phyloP scores from a whole-genome alignment of 2,329 filamentous ascomycete genomes.

The Pseudogymnoascus pannorum region DNA sequence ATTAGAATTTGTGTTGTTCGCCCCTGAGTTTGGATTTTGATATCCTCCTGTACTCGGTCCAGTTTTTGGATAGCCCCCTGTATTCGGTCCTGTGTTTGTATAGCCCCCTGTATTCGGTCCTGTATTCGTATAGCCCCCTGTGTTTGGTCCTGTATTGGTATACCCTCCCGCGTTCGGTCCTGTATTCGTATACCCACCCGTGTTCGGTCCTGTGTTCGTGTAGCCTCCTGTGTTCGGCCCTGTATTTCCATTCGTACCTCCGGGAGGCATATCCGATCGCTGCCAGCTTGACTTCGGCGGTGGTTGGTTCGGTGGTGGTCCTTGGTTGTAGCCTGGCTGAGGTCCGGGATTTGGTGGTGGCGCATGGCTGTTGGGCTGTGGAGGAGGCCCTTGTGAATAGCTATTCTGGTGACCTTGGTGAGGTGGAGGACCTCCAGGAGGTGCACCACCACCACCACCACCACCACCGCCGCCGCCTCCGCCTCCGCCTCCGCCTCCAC shows the following conservation, averaged over 20 bases:
- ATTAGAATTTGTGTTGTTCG: conserved; percentile 2
- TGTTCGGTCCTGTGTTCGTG: neutral
- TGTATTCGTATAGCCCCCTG: conserved; percentile 12
- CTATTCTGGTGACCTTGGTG: conserved; percentile 17
- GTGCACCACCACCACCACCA: conserved; percentile 14
- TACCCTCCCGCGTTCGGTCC: too few species aligned
- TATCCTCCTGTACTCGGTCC: neutral
- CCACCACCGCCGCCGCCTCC: conserved; percentile 13
- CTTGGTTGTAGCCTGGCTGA: conserved; percentile 25
- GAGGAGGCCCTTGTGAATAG: conserved; percentile 22
- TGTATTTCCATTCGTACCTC: neutral
- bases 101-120: conserved; percentile 16
- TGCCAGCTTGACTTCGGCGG: conserved; percentile 7
- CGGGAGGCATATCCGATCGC: neutral
- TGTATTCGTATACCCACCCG: neutral
- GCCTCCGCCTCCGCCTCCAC: too few species aligned
- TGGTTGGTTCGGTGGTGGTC: conserved; percentile 18
- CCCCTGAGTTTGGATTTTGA: conserved; percentile 1
- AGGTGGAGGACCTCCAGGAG: conserved; percentile 8
- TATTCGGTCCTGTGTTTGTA: conserved; percentile 5
- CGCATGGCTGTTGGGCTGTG: conserved; percentile 26
- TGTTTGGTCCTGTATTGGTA: conserved; percentile 10
- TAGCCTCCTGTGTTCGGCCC: too few species aligned
- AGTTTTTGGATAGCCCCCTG: conserved; percentile 2
- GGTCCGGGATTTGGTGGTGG: conserved; percentile 29